Evolutionary conservation across 192 early-diverging fungal species (phyloP).

Genomic region (Linnemannia hyalina): DNA sequence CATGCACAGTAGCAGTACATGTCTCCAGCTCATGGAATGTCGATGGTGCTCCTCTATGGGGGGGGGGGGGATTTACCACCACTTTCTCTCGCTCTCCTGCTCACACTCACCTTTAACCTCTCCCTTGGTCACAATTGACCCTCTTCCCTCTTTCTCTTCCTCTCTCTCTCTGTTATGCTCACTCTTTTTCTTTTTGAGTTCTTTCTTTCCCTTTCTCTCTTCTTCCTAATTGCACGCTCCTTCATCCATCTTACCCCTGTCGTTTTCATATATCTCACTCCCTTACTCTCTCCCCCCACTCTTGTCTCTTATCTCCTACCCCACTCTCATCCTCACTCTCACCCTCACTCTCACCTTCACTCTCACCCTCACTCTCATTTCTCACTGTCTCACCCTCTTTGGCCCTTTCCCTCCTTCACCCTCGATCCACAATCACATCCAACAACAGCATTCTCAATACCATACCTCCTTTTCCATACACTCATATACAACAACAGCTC

Average conservation of each 20-base stretch:
- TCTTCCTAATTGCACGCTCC: background rate
- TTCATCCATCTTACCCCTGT: background rate
- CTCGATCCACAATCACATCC: background rate
- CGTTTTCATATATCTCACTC: background rate
- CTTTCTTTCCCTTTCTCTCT: too few relatives aligned
- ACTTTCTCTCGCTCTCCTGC: too few relatives aligned
- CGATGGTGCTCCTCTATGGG: too few relatives aligned
- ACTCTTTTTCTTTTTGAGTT: too few relatives aligned
- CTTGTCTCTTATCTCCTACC: background rate
- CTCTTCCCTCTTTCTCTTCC: too few relatives aligned
- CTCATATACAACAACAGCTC: too few relatives aligned
- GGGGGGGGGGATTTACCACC: too few relatives aligned
- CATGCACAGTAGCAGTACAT: background rate
- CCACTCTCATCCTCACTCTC: background rate
- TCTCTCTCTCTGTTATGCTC: too few relatives aligned
- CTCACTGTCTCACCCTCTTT: background rate
- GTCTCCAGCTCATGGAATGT: background rate
- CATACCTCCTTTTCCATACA: too few relatives aligned
- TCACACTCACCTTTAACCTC: too few relatives aligned
- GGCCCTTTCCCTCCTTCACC: background rate
- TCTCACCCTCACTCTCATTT: background rate
- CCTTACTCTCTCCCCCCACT: background rate
- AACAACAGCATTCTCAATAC: too few relatives aligned
- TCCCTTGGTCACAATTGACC: too few relatives aligned
- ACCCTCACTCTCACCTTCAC: constrained; percentile 2